Conservation (phyloP, 495 filamentous ascomycete species). For the Xylaria telfairii region DNA sequence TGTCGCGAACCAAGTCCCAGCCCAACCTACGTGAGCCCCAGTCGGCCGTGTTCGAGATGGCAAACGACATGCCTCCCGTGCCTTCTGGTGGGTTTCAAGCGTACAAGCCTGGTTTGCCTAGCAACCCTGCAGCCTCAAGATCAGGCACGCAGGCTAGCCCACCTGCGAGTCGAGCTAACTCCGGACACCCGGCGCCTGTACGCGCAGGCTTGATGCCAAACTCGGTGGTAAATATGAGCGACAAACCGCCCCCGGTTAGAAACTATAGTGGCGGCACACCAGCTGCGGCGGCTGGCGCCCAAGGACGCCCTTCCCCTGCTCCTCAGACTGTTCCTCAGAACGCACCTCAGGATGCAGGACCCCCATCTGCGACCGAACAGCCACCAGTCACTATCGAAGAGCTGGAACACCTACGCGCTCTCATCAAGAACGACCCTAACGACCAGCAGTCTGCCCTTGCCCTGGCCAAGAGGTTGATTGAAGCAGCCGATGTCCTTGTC, state of each 20-base stretch:
- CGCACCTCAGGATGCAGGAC: conserved; percentile 35
- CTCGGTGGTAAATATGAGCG: conserved; percentile 55
- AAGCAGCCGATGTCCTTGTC: conserved; percentile 79
- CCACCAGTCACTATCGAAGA: conserved; percentile 77
- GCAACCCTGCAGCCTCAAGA: conserved; percentile 34
- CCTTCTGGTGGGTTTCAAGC: conserved; percentile 50
- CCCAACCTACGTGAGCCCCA: conserved; percentile 68
- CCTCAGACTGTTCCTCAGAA: conserved; percentile 21
- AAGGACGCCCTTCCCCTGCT: conserved; percentile 40
- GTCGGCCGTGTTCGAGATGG: conserved; percentile 73
- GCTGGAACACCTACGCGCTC: conserved; percentile 72
- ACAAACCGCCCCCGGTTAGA: conserved; percentile 73
- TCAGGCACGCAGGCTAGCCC: conserved; percentile 37
- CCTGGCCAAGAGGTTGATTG: conserved; percentile 84
- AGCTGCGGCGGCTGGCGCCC: conserved; percentile 37
- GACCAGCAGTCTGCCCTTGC: conserved; percentile 73
- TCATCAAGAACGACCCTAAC: conserved; percentile 69
- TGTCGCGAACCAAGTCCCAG: conserved; percentile 68
- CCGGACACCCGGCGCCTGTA: conserved; percentile 76
- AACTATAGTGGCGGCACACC: conserved; percentile 64
- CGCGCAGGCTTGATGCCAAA: conserved; percentile 73
- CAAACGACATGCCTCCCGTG: conserved; percentile 61
- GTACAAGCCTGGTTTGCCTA: conserved; percentile 44
- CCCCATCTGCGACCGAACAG: conserved; percentile 38
- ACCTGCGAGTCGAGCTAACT: conserved; percentile 33